Percentiles rank a stretch among this genome's conserved stretches.
These are phyloP conservation scores for Porogramme epimiltina DNA, from an alignment of 1,284 basidiomycete species.

Conservation along the genomic window DNA sequence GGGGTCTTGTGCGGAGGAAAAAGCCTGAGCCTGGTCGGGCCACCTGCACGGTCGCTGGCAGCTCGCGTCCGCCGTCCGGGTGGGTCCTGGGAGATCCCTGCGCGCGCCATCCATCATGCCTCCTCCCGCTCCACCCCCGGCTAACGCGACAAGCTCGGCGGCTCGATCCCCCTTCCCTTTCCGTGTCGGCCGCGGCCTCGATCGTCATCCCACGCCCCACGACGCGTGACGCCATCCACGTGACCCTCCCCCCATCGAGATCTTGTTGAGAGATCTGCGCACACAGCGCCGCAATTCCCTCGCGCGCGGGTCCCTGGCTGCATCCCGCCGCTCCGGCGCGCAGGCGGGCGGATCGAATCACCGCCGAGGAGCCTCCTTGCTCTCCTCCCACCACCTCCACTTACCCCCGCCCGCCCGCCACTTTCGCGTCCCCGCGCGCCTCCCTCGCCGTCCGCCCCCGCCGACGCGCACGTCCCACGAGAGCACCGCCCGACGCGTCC, in stretches of 20 bases:
- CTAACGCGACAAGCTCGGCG: too few relatives aligned
- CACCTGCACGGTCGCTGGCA: too few relatives aligned
- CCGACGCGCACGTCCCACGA: background rate
- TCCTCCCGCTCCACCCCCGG: too few relatives aligned
- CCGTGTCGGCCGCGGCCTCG: background rate
- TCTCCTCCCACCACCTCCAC: slow-evolving; percentile 17
- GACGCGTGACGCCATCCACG: slow-evolving; percentile 14
- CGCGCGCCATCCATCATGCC: background rate
- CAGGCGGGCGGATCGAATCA: background rate
- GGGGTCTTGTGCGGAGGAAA: too few relatives aligned
- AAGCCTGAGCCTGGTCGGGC: too few relatives aligned
- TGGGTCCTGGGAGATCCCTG: too few relatives aligned
- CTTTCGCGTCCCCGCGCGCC: slow-evolving; percentile 12
- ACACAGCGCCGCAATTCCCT: too few relatives aligned
- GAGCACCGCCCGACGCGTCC: background rate
- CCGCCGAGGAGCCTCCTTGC: slow-evolving; percentile 10
- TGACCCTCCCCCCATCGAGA: slow-evolving; percentile 5
- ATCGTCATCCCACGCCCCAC: background rate
- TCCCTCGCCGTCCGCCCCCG: background rate
- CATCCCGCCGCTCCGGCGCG: background rate
- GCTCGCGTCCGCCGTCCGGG: too few relatives aligned
- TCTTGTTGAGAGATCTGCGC: slow-evolving; percentile 22
- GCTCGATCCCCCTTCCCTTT: background rate
- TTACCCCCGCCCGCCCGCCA: slow-evolving; percentile 1
- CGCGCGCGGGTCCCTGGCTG: too few relatives aligned